Evolutionary conservation across 257 asterid species (phyloP).

Genomic region (Datura wrightii): DNA sequence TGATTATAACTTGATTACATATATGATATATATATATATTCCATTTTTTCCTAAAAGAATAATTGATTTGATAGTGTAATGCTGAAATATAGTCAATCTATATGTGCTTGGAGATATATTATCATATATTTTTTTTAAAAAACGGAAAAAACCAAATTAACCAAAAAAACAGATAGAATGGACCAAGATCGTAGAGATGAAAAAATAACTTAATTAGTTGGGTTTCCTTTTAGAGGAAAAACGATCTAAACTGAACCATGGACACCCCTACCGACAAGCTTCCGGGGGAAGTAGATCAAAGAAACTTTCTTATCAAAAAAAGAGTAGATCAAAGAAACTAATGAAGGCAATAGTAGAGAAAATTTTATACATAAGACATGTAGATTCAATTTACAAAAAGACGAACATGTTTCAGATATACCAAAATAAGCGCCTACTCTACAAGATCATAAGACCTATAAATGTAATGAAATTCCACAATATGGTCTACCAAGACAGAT

Average conservation of each 20-base stretch:
- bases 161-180: too few relatives aligned
- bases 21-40: too few relatives aligned
- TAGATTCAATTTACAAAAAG: conserved; percentile 20
- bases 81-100: too few relatives aligned
- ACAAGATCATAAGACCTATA: background rate
- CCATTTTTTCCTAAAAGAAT: too few relatives aligned
- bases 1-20: too few relatives aligned
- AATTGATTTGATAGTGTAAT: too few relatives aligned
- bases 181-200: background rate
- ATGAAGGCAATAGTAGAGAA: background rate
- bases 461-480: background rate
- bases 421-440: background rate
- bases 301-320: too few relatives aligned
- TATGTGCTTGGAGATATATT: too few relatives aligned
- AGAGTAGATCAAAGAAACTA: conserved; percentile 1
- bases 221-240: too few relatives aligned
- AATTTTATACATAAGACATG: background rate
- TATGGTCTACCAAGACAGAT: background rate
- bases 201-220: background rate
- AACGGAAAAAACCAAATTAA: too few relatives aligned
- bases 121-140: too few relatives aligned
- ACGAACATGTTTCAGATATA: background rate
- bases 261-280: background rate
- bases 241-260: background rate
- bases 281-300: too few relatives aligned